A percentile compares a stretch with the other conserved stretches of the same genome.
Conservation (phyloP, 371 early-diverging fungal species). For the Sporodiniella umbellata region DNA sequence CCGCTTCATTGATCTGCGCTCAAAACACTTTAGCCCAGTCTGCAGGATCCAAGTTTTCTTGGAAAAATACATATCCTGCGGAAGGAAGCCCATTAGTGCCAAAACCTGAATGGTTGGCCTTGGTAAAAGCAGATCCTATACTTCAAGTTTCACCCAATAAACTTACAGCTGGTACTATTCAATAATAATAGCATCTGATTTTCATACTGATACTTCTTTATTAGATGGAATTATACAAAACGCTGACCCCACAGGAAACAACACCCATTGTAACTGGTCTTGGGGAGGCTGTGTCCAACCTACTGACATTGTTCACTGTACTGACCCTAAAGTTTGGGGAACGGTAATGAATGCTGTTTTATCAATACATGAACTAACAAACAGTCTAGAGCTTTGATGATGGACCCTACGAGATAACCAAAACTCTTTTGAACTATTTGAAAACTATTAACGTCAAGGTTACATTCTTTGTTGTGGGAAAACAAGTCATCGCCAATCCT, state of each 20-base stretch:
- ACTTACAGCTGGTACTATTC: constrained; percentile 15
- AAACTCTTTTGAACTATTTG: constrained; percentile 31
- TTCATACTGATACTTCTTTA: too few species aligned
- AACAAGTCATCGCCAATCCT: constrained; percentile 43
- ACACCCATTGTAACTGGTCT: constrained; percentile 54
- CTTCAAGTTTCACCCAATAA: constrained; percentile 18
- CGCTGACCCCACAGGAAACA: constrained; percentile 22
- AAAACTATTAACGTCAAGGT: constrained; percentile 32
- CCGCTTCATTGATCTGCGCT: constrained; percentile 14
- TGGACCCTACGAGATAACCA: constrained; percentile 34
- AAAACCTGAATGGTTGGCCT: constrained; percentile 46
- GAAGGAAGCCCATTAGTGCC: constrained; percentile 30
- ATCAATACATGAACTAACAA: not conserved
- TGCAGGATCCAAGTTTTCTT: constrained; percentile 13
- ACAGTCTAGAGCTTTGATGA: constrained; percentile 35
- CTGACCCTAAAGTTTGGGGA: constrained; percentile 43
- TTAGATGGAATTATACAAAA: constrained; percentile 23
- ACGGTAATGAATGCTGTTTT: constrained; percentile 8
- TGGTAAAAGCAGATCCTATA: constrained; percentile 27
- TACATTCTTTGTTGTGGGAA: constrained; percentile 55
- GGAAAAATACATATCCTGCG: constrained; percentile 32
- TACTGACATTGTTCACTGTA: constrained; percentile 50
- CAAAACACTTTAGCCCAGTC: constrained; percentile 3
- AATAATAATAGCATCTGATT: not conserved
- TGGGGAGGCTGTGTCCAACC: constrained; percentile 45